These are phyloP conservation scores for Scedosporium apiospermum DNA, from an alignment of 2,329 filamentous ascomycete species.

Conservation along the genomic window DNA sequence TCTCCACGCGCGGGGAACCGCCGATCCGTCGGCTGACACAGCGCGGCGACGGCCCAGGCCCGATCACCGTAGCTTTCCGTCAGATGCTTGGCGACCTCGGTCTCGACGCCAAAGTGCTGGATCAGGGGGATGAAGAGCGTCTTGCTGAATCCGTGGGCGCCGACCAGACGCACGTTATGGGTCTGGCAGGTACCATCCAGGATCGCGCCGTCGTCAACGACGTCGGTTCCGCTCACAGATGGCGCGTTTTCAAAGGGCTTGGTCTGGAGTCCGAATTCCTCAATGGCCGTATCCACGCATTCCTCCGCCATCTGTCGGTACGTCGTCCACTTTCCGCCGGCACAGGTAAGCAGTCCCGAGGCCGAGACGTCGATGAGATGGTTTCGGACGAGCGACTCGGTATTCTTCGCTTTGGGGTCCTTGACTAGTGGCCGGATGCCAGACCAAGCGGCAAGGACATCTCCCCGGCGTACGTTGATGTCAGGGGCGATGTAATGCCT, in stretches of 20 bases:
- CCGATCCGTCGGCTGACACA: constrained; percentile 66
- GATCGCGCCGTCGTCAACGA: constrained; percentile 60
- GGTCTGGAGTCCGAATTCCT: constrained; percentile 54
- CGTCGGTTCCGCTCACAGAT: constrained; percentile 59
- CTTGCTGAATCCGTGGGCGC: constrained; percentile 80
- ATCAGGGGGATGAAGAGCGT: constrained; percentile 90
- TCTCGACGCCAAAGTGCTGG: constrained; percentile 86
- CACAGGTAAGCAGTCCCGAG: constrained; percentile 74
- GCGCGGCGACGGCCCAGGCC: constrained; percentile 78
- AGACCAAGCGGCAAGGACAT: constrained; percentile 86
- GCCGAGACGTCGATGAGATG: constrained; percentile 73
- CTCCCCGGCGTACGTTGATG: constrained; percentile 73
- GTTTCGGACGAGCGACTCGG: constrained; percentile 79
- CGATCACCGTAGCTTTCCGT: constrained; percentile 83
- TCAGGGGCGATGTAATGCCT: constrained; percentile 73
- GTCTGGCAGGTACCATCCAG: constrained; percentile 66
- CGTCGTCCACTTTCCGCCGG: constrained; percentile 87
- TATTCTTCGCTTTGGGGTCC: constrained; percentile 77
- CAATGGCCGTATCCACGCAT: constrained; percentile 71
- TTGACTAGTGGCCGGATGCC: constrained; percentile 80
- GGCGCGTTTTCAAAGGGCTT: constrained; percentile 49
- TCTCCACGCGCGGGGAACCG: constrained; percentile 78
- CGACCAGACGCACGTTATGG: constrained; percentile 70
- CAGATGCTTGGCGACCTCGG: constrained; percentile 83
- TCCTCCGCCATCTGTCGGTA: constrained; percentile 92